These are phyloP conservation scores for Umbelopsis vinacea DNA, from an alignment of 192 early-diverging fungal genomes.

Conservation along the genomic window DNA sequence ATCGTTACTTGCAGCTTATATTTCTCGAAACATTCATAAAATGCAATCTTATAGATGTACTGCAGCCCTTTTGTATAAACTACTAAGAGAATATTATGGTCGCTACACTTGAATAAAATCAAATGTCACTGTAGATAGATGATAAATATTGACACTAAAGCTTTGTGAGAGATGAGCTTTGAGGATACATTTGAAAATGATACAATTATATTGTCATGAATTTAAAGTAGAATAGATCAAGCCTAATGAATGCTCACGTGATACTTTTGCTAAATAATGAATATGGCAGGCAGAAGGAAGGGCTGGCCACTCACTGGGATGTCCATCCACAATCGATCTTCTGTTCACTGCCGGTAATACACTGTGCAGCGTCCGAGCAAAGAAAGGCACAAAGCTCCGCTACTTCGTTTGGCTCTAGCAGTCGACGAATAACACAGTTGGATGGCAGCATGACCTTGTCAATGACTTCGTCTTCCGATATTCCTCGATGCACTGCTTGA, in stretches of 20 bases:
- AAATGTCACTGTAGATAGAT: too few species aligned
- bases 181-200: too few species aligned
- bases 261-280: too few species aligned
- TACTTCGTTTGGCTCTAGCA: conserved; percentile 12
- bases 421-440: neutral
- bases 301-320: neutral
- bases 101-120: too few species aligned
- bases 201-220: too few species aligned
- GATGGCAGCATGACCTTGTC: conserved; percentile 1
- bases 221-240: too few species aligned
- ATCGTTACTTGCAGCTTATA: neutral
- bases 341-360: conserved; percentile 15
- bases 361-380: conserved; percentile 11
- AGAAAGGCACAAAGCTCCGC: conserved; percentile 10
- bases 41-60: too few species aligned
- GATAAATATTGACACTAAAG: too few species aligned
- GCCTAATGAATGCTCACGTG: too few species aligned
- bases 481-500: conserved; percentile 1
- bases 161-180: too few species aligned
- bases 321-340: conserved; percentile 22
- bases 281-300: neutral
- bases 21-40: neutral
- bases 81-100: too few species aligned
- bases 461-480: conserved; percentile 10
- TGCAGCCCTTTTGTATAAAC: too few species aligned